These are phyloP conservation scores for Pyrrhoderma lamaoense DNA, from an alignment of 1,284 basidiomycete genomes.

Conservation along the genomic window DNA sequence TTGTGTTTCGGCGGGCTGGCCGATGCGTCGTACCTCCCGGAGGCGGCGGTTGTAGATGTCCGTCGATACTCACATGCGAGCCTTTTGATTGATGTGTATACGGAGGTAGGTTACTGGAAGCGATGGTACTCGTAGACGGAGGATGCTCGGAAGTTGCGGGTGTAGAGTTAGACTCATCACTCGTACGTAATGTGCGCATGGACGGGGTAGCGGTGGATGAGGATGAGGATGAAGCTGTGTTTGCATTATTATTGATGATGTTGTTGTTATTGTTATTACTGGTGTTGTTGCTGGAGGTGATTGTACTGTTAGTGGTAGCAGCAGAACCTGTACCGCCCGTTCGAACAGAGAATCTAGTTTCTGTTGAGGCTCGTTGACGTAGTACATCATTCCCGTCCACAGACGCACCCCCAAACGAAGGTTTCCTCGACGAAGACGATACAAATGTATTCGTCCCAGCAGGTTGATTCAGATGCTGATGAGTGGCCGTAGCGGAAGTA, in stretches of 20 bases:
- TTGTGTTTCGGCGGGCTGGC: slow-evolving; percentile 26
- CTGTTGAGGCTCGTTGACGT: slow-evolving; percentile 6
- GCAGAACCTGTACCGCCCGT: slow-evolving; percentile 4
- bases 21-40: slow-evolving; percentile 8
- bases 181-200: slow-evolving; percentile 4
- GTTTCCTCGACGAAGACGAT: neutral
- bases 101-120: neutral
- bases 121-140: slow-evolving; percentile 3
- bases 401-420: slow-evolving; percentile 5
- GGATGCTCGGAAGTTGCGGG: slow-evolving; percentile 8
- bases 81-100: slow-evolving; percentile 11
- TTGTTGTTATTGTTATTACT: too few species aligned
- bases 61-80: slow-evolving; percentile 18
- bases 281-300: too few species aligned
- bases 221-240: too few species aligned
- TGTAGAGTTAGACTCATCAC: slow-evolving; percentile 13
- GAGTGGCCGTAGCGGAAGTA: neutral
- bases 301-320: slow-evolving; percentile 6
- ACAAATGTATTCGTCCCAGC: neutral
- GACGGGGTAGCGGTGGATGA: slow-evolving; percentile 12
- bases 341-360: slow-evolving; percentile 10
- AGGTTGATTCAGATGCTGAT: neutral
- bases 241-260: too few species aligned
- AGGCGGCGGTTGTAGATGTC: slow-evolving; percentile 21
- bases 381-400: slow-evolving; percentile 5